Evolutionary conservation across 2,329 filamentous ascomycete genomes (phyloP).

Genomic region (Microsporum ferrugineum): DNA sequence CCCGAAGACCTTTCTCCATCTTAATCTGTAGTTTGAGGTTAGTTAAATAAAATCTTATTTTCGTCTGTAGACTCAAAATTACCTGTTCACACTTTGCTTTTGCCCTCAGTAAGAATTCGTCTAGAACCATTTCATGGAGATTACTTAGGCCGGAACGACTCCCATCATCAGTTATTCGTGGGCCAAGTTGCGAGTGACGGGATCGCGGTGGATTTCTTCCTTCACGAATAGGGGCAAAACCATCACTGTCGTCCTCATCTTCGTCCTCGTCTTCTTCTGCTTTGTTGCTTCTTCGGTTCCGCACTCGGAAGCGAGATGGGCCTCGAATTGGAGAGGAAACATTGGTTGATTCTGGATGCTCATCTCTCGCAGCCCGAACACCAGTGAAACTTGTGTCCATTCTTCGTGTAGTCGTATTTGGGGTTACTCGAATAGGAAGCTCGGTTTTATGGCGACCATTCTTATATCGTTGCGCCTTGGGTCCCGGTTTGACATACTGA

Average conservation of each 20-base stretch:
- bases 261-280: constrained; percentile 19
- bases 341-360: constrained; percentile 52
- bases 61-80: constrained; percentile 11
- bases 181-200: constrained; percentile 27
- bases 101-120: constrained; percentile 38
- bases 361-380: constrained; percentile 27
- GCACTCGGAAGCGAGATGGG: constrained; percentile 29
- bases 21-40: constrained; percentile 27
- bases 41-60: background rate
- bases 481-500: constrained; percentile 48
- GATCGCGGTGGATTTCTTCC: constrained; percentile 23
- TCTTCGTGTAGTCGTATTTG: constrained; percentile 16
- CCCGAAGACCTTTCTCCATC: constrained; percentile 34
- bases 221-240: constrained; percentile 33
- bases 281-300: background rate
- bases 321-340: constrained; percentile 52
- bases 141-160: constrained; percentile 33
- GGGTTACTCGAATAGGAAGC: constrained; percentile 44
- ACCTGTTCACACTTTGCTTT: constrained; percentile 35
- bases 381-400: constrained; percentile 23
- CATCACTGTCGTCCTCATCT: constrained; percentile 33
- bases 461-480: constrained; percentile 38
- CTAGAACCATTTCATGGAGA: constrained; percentile 34
- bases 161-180: constrained; percentile 37
- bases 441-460: constrained; percentile 34